Evolutionary conservation across 208 protist genomes (phyloP).

Genomic region (Perkinsela sp.): DNA sequence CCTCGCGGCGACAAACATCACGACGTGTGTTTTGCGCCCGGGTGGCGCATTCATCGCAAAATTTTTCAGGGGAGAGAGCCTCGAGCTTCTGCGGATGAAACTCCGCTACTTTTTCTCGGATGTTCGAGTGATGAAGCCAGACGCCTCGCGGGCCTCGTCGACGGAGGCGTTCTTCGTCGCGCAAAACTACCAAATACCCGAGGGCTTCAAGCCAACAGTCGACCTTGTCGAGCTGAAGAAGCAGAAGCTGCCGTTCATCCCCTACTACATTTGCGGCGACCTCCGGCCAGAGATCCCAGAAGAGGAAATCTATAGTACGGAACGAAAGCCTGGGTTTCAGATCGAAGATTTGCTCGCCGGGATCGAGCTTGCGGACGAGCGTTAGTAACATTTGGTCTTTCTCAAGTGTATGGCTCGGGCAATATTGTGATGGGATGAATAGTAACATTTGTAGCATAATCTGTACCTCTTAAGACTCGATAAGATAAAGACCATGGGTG

Average conservation of each 20-base stretch:
- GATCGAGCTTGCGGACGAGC: no score
- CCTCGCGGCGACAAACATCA: conserved; percentile 87
- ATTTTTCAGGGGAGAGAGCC: conserved; percentile 87
- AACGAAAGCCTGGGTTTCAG: no score
- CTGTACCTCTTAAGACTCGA: no score
- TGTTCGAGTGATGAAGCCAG: conserved; percentile 83
- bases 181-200: conserved; percentile 55
- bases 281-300: not conserved
- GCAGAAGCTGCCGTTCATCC: not conserved
- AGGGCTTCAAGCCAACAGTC: conserved; percentile 32
- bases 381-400: no score
- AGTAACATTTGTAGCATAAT: no score
- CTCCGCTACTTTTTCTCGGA: conserved; percentile 79
- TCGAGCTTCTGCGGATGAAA: conserved; percentile 69
- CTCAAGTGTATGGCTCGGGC: no score
- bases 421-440: no score
- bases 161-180: conserved; percentile 84
- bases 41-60: conserved; percentile 86
- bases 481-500: no score
- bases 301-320: not conserved
- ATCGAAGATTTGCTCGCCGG: no score
- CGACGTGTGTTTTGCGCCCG: conserved; percentile 66
- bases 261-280: not conserved
- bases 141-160: conserved; percentile 71
- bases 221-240: not conserved